These are phyloP conservation scores for Phycomyces nitens DNA, from an alignment of 192 early-diverging fungal genomes.

Conservation along the genomic window DNA sequence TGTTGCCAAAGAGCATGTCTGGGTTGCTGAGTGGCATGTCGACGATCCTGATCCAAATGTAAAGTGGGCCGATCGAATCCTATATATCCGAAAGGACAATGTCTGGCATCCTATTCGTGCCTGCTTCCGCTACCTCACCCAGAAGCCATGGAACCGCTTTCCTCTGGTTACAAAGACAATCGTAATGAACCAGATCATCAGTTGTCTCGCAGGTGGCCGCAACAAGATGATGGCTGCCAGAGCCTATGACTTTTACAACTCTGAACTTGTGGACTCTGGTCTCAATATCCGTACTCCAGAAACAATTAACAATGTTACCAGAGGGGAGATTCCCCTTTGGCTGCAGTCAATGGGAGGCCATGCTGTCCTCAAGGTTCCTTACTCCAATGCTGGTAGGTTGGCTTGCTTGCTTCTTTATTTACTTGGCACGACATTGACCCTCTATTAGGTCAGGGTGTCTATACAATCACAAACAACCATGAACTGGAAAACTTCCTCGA, in stretches of 20 bases:
- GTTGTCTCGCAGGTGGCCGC: conserved; percentile 82
- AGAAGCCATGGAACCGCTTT: conserved; percentile 86
- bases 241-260: conserved; percentile 83
- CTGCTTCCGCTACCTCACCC: conserved; percentile 87
- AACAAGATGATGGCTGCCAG: conserved; percentile 90
- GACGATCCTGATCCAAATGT: conserved; percentile 71
- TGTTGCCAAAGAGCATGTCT: conserved; percentile 68
- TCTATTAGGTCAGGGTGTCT: conserved; percentile 74
- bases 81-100: conserved; percentile 61
- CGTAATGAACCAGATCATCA: conserved; percentile 78
- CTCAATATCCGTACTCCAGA: conserved; percentile 72
- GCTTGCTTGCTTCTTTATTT: not conserved
- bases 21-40: conserved; percentile 73
- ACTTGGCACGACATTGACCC: not conserved
- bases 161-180: conserved; percentile 73
- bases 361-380: conserved; percentile 82
- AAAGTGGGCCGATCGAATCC: conserved; percentile 71
- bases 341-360: conserved; percentile 82
- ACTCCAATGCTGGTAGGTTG: conserved; percentile 71
- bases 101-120: conserved; percentile 81
- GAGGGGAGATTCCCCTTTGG: conserved; percentile 79
- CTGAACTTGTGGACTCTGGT: conserved; percentile 69
- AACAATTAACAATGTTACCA: conserved; percentile 83
- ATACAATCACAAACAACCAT: conserved; percentile 76
- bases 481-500: conserved; percentile 76